Evolutionary conservation across 148 eudicot species (phyloP).

Genomic region (Diospyros kaki): DNA sequence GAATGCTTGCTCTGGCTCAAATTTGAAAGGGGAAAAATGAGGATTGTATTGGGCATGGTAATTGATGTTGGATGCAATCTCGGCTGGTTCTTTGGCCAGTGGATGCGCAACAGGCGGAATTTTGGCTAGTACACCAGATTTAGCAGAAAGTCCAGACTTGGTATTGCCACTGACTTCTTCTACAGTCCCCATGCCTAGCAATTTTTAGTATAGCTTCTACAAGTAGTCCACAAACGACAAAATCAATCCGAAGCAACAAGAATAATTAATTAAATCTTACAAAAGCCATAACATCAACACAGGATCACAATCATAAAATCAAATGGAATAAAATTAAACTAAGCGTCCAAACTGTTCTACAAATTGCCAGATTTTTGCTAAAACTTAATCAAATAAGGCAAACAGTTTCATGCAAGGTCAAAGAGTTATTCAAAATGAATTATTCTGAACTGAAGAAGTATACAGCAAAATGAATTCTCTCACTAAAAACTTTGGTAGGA

Average conservation of each 20-base stretch:
- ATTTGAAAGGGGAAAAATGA: conserved; percentile 90
- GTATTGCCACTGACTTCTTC: conserved; percentile 36
- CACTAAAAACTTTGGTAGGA: too few relatives aligned
- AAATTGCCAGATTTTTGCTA: not conserved
- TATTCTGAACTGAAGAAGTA: too few relatives aligned
- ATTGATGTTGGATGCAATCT: conserved; percentile 84
- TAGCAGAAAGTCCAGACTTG: conserved; percentile 26
- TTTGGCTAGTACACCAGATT: conserved; percentile 29
- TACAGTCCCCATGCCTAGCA: conserved; percentile 40
- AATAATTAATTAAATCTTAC: not conserved
- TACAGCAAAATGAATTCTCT: too few relatives aligned
- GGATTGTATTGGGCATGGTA: conserved; percentile 91
- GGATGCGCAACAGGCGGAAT: conserved; percentile 75
- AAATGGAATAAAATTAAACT: not conserved
- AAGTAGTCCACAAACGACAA: not conserved
- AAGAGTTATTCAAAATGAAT: not conserved
- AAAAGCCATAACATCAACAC: not conserved
- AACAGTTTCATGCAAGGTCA: not conserved
- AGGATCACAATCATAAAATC: not conserved
- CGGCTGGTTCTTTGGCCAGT: conserved; percentile 49
- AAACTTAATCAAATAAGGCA: not conserved
- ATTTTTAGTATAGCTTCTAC: conserved; percentile 7
- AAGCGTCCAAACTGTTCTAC: not conserved
- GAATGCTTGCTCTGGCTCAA: conserved; percentile 93
- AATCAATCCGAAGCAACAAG: not conserved